Evolutionary conservation across 768 basidiomycete species (phyloP).

Genomic region (Crepidotus variabilis): DNA sequence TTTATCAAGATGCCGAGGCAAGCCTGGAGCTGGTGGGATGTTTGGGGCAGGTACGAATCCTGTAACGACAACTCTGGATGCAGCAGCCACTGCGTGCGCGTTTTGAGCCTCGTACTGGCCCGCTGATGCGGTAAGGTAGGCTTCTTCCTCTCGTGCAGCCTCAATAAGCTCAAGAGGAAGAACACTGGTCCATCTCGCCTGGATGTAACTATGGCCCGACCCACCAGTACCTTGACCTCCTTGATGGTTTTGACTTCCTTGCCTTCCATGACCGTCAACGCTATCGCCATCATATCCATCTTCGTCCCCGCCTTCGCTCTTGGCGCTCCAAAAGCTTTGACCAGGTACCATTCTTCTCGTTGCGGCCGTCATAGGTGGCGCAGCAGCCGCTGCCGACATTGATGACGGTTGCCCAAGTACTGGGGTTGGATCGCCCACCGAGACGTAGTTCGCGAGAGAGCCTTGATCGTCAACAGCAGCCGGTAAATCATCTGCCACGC

Average conservation of each 20-base stretch:
- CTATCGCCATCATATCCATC: slow-evolving; percentile 11
- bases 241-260: neutral
- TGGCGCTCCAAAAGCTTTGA: slow-evolving; percentile 39
- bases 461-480: slow-evolving; percentile 94
- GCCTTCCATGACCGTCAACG: neutral
- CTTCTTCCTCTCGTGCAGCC: slow-evolving; percentile 83
- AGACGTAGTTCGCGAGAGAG: slow-evolving; percentile 90
- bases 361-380: slow-evolving; percentile 10
- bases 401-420: slow-evolving; percentile 10
- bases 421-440: slow-evolving; percentile 38
- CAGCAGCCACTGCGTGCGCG: slow-evolving; percentile 6
- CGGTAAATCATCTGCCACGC: slow-evolving; percentile 69
- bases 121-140: slow-evolving; percentile 52
- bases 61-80: slow-evolving; percentile 20
- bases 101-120: slow-evolving; percentile 25
- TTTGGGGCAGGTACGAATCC: slow-evolving; percentile 62
- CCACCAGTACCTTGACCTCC: neutral
- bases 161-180: slow-evolving; percentile 76
- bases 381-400: slow-evolving; percentile 22
- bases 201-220: slow-evolving; percentile 10
- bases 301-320: slow-evolving; percentile 31
- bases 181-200: slow-evolving; percentile 64
- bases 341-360: slow-evolving; percentile 23
- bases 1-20: slow-evolving; percentile 91
- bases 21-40: slow-evolving; percentile 82